Evolutionary conservation across 768 basidiomycete genomes (phyloP), one percentile per base, ranked within the genome.

Genomic region (Boletus insuetus): DNA sequence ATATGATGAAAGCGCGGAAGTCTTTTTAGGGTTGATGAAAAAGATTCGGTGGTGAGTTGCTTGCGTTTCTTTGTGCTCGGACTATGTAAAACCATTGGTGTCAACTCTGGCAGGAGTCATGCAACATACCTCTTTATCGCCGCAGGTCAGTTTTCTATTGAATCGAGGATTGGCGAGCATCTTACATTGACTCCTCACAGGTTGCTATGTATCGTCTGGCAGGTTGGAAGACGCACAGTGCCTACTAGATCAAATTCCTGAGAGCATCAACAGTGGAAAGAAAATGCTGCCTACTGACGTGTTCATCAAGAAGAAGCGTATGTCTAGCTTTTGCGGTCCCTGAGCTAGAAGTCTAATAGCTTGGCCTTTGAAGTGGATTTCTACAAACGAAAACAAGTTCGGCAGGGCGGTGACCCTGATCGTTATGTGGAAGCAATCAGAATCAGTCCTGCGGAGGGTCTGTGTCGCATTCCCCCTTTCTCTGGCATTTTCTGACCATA

Each of bases 111-210:
- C 59, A 87, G 87, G 87, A 86, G 84, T 64, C 89, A 88, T 49
- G 87, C 80, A 3, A 91, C 89, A 12, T 91, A 91, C 67, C 83
- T 84, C 58, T 89, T 86, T 66, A 79, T 90, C 34, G 84, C 87
- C 22, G 87, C 85, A 17, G 86, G 83, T 72, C 26, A 49, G 71
- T 53, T 51, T n/a, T n/a, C 20, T n/a, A 49, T 55, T n/a, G 26
- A 29, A 49, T 26, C 31, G 14, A 10, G 16, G 7, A 37, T 49
- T 14, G 35, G 6, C 37, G 39, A 35, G n/a, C 22, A 3, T 46
- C 42, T 51, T 22, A 3, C 10, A 58, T 26, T 45, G 40, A 61
- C 16, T 9, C 42, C 8, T 35, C 37, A 6, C 40, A 79, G 86
- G 89, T 1, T 91, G 89, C 62, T 77, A 85, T 59, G 64, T 86